A percentile compares a stretch with the other conserved stretches of the same genome.
Conservation (phyloP, 225 moss, liverwort and hornwort species). For the Polytrichum commune region DNA sequence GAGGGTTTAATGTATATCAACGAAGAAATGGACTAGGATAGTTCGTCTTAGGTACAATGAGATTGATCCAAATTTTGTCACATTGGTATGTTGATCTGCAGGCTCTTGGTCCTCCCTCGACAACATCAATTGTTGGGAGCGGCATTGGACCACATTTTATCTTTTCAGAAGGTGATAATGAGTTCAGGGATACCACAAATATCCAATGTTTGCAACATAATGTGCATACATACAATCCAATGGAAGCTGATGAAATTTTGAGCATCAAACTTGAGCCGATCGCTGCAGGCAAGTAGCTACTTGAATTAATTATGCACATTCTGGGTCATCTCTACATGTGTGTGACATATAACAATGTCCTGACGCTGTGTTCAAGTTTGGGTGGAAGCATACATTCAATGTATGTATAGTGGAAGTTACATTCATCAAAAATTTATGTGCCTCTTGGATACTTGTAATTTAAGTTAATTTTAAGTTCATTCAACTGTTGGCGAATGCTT, state of each 20-base stretch:
- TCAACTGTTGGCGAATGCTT: too few species aligned
- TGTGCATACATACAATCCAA: conserved; percentile 62
- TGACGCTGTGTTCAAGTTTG: too few species aligned
- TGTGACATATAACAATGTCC: too few species aligned
- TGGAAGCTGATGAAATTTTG: conserved; percentile 86
- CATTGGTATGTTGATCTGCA: conserved; percentile 23
- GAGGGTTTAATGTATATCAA: too few species aligned
- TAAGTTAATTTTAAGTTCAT: too few species aligned
- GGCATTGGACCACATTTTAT: conserved; percentile 75
- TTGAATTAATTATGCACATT: not conserved
- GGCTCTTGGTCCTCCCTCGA: conserved; percentile 77
- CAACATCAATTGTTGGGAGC: conserved; percentile 47
- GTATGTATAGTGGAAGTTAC: too few species aligned
- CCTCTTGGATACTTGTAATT: too few species aligned
- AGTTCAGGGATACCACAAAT: conserved; percentile 69
- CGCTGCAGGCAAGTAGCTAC: conserved; percentile 48
- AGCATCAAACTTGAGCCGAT: conserved; percentile 78
- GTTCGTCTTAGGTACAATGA: not conserved
- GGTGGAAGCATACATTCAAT: too few species aligned
- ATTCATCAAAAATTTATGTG: too few species aligned
- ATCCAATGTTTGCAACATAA: conserved; percentile 61
- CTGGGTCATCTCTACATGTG: too few species aligned
- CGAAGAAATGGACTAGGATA: too few species aligned
- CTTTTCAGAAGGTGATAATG: conserved; percentile 79
- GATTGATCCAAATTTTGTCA: not conserved